Evolutionary conservation across 1,284 basidiomycete species (phyloP).

Genomic region (Apiotrichum montevideense): DNA sequence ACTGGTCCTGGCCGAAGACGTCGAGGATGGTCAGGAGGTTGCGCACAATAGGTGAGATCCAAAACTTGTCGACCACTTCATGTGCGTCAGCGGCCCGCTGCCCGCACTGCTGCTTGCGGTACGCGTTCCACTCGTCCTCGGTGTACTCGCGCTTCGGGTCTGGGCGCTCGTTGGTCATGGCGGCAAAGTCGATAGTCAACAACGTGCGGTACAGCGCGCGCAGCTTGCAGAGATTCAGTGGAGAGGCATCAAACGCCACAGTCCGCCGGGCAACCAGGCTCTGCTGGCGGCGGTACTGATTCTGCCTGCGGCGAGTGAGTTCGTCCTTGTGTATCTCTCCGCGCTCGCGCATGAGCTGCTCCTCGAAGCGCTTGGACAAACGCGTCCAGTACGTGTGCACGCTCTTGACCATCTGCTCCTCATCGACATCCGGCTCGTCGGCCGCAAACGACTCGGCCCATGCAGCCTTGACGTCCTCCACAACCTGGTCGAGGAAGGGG

Average conservation of each 20-base stretch:
- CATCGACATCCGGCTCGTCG: slow-evolving; percentile 30
- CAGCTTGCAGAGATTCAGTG: slow-evolving; percentile 39
- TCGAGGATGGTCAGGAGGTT: slow-evolving; percentile 34
- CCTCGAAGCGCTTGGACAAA: slow-evolving; percentile 37
- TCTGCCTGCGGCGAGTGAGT: slow-evolving; percentile 39
- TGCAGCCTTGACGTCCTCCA: slow-evolving; percentile 25
- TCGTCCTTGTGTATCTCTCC: slow-evolving; percentile 43
- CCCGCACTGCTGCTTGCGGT: slow-evolving; percentile 31
- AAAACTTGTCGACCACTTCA: slow-evolving; percentile 42
- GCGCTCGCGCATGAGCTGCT: slow-evolving; percentile 33
- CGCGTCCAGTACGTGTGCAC: slow-evolving; percentile 43
- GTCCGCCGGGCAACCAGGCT: slow-evolving; percentile 38
- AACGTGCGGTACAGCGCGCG: slow-evolving; percentile 43
- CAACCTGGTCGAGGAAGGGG: slow-evolving; percentile 35
- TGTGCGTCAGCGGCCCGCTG: slow-evolving; percentile 30
- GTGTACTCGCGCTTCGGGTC: slow-evolving; percentile 38
- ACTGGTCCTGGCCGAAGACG: slow-evolving; percentile 30
- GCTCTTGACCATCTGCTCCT: slow-evolving; percentile 28
- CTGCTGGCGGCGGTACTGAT: slow-evolving; percentile 44
- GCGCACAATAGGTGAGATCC: slow-evolving; percentile 33
- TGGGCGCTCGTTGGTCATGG: slow-evolving; percentile 37
- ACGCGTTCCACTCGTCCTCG: slow-evolving; percentile 40
- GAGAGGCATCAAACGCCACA: slow-evolving; percentile 39
- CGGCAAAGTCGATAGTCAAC: slow-evolving; percentile 43
- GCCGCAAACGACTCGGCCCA: slow-evolving; percentile 22